A percentile compares a stretch with the other conserved stretches of the same genome.
Evolutionary conservation across 2,329 filamentous ascomycete genomes (phyloP).

Genomic region (Cytospora leucostoma): DNA sequence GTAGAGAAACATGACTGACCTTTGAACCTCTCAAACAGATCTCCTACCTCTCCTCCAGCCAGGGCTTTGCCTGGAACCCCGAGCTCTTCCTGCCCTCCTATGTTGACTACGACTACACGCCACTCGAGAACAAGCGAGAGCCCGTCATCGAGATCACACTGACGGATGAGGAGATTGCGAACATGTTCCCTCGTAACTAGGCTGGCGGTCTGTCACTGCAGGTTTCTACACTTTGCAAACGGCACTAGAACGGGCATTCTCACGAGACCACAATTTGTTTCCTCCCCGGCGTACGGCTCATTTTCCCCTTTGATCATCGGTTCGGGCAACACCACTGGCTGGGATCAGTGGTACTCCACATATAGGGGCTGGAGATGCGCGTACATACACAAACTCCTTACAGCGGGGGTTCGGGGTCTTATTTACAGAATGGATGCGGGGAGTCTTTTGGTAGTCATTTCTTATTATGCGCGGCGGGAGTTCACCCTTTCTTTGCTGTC

Average conservation of each 20-base stretch:
- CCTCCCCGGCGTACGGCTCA: slow-evolving; percentile 17
- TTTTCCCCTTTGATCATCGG: slow-evolving; percentile 1
- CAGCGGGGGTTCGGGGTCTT: slow-evolving; percentile 19
- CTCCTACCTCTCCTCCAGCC: slow-evolving; percentile 75
- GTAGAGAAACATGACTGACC: slow-evolving; percentile 30
- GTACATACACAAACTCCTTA: slow-evolving; percentile 10
- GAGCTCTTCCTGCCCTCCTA: slow-evolving; percentile 83
- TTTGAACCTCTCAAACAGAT: slow-evolving; percentile 52
- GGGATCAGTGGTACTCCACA: slow-evolving; percentile 10
- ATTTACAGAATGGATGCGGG: slow-evolving; percentile 19
- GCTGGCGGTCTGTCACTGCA: slow-evolving; percentile 7
- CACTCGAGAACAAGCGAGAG: slow-evolving; percentile 74
- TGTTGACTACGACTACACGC: slow-evolving; percentile 71
- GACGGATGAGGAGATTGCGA: slow-evolving; percentile 73
- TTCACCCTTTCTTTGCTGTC: slow-evolving; percentile 1
- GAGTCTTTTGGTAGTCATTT: slow-evolving; percentile 23
- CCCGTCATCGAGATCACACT: slow-evolving; percentile 77
- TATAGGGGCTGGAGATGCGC: slow-evolving; percentile 7
- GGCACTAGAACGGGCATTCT: slow-evolving; percentile 24
- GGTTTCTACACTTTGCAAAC: neutral
- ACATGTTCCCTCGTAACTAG: slow-evolving; percentile 61
- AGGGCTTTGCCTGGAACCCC: slow-evolving; percentile 83
- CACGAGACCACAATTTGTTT: slow-evolving; percentile 22
- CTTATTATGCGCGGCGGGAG: slow-evolving; percentile 19
- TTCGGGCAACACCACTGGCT: slow-evolving; percentile 16